Evolutionary conservation across 768 basidiomycete species (phyloP), one percentile per base, ranked within the genome.

Genomic region (Naganishia vishniacii): DNA sequence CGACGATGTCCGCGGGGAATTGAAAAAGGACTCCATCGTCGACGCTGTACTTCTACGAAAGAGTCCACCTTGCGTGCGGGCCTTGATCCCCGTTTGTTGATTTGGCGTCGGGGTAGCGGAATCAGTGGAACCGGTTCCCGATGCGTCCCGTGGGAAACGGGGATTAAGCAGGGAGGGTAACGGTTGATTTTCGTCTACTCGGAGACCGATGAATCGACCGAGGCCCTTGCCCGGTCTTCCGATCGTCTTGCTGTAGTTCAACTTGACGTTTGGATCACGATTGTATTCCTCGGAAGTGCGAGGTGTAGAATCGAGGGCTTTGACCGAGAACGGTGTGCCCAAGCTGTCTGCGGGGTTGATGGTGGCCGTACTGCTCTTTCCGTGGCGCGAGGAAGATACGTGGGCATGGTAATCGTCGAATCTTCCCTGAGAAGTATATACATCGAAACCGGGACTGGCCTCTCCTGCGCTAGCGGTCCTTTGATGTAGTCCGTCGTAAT

Each of bases 161-260:
- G 63, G n/a, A n/a, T 59, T 47, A 15, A 46, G 25, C 16, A 46
- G 26, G 5, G 58, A 44, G 31, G 34, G 45, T 37, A 47, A 49
- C n/a, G 31, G 58, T 48, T 48, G 58, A 42, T 32, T 51, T 29
- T 46, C 58, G 31, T 64, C 34, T 20, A 59, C 53, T 32, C 42
- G 28, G 6, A 32, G 18, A 15, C 34, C 56, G 31, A 34, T 23
- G 32, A 41, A 41, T 18, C 45, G 46, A 13, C 31, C 47, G 20
- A 45, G 40, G 4, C 44, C 31, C 23, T 49, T 44, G 31, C 20
- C 25, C 3, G 32, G 28, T n/a, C 31, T 81, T 4, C 82, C 82
- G 72, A 95, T 94, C 3, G 93, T 95, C 71, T 87, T 85, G 6
- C 89, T 88, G 76, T 93, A 87, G 72, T 87, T 88, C 68, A 95